Evolutionary conservation across 352 stramenopile species (phyloP), one percentile per base, ranked within the genome.

Genomic region (Globisporangium cylindrosporum): DNA sequence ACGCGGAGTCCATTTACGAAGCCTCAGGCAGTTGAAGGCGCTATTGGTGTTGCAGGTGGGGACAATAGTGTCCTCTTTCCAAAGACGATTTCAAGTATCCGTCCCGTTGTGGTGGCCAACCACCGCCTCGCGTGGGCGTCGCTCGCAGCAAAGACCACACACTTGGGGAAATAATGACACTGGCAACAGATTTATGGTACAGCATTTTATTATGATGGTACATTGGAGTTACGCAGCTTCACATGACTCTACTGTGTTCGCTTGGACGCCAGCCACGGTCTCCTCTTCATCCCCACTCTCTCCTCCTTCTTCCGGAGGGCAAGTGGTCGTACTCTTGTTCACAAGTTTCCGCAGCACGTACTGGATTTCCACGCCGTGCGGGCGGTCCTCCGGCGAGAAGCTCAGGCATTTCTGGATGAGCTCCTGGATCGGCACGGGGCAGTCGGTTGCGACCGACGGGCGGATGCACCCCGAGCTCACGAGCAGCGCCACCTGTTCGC

Each of bases 391-490:
- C 4, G 77, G 70, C 2, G 80, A 79, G 53, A 84, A 89, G 53
- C 74, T 81, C 14, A 89, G 64, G 38, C 80, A 89, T 14, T 72
- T 62, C 62, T 72, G 68, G 14, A 83, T 77, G 8, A 89, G 73
- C 41, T 80, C 73, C 27, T 81, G 78, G 32, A 89, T 78, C n/a
- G 70, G 64, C 12, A 67, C 59, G 4, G 80, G 80, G 41, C 80
- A 89, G 36, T 86, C 73, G 48, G 75, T 73, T 8, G 70, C 73
- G 10, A 89, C n/a, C 3, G 68, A 49, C 43, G 80, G 80, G 29
- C 81, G 78, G 38, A 89, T 80, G 59, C 71, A 77, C 2, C 77
- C 79, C 1, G 77, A 80, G 51, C 77, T 79, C 41, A 87, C 72
- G 20, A 89, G 74, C 61, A 84, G 59, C 7, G 80, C 79, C 12